A percentile compares a stretch with the other conserved stretches of the same genome.
These are phyloP conservation scores for Teratosphaeria viscida DNA, from an alignment of 2,329 filamentous ascomycete genomes.

Conservation along the genomic window DNA sequence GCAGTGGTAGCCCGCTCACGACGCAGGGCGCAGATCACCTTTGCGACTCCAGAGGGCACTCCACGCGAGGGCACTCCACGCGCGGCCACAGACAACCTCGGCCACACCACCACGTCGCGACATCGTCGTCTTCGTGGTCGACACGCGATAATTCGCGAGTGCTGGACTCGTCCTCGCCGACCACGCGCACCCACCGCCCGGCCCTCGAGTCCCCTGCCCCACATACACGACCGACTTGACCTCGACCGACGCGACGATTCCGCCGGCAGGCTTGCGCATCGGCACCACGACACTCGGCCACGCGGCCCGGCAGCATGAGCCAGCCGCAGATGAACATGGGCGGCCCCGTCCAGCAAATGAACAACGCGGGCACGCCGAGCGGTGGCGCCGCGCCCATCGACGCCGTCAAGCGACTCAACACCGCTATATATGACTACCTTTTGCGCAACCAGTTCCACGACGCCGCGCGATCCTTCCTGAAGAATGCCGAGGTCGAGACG, in stretches of 20 bases:
- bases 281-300: neutral
- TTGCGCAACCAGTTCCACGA: slow-evolving; percentile 76
- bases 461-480: slow-evolving; percentile 64
- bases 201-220: neutral
- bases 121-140: neutral
- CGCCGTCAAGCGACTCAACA: slow-evolving; percentile 50
- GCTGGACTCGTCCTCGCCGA: neutral
- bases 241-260: neutral
- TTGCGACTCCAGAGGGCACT: neutral
- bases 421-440: slow-evolving; percentile 87
- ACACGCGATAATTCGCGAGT: neutral
- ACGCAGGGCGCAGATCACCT: neutral
- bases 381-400: slow-evolving; percentile 9
- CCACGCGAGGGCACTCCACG: neutral
- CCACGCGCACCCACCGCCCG: neutral
- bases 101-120: neutral
- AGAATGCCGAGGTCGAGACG: slow-evolving; percentile 31
- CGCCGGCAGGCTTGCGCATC: neutral
- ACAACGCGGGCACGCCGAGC: slow-evolving; percentile 20
- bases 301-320: slow-evolving; percentile 34
- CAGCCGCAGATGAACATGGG: slow-evolving; percentile 57
- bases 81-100: neutral
- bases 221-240: neutral
- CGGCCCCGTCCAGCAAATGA: slow-evolving; percentile 38
- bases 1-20: neutral